These are phyloP conservation scores for Globisporangium recalcitrans DNA, from an alignment of 352 stramenopile species.

Conservation along the genomic window DNA sequence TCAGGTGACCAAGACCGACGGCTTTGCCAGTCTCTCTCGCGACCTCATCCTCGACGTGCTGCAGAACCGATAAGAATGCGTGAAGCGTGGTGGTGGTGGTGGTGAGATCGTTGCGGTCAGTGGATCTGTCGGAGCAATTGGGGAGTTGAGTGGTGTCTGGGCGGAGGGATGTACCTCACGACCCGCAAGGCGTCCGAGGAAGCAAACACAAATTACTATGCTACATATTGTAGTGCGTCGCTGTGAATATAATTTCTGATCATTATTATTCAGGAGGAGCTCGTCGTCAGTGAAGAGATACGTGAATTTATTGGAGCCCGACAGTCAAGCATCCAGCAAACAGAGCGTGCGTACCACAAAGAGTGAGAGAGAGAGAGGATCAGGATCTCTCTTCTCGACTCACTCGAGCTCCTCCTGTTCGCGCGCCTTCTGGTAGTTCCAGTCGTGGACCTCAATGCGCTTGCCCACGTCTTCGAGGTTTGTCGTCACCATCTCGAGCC, in stretches of 20 bases:
- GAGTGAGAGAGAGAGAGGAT: too few species aligned
- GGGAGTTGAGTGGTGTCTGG: background rate
- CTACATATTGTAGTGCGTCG: too few species aligned
- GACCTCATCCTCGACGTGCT: constrained; percentile 88
- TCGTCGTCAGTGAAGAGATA: background rate
- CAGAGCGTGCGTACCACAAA: too few species aligned
- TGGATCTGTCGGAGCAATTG: too few species aligned
- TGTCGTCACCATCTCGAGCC: constrained; percentile 52
- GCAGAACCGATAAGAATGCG: constrained; percentile 64
- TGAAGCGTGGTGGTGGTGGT: too few species aligned
- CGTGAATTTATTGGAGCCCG: background rate
- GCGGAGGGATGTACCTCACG: too few species aligned
- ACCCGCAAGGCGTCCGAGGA: too few species aligned
- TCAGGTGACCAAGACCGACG: constrained; percentile 89
- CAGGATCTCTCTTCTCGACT: background rate
- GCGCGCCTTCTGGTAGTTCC: constrained; percentile 65
- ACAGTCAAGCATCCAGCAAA: too few species aligned
- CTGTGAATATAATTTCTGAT: constrained; percentile 9
- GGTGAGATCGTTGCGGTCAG: too few species aligned
- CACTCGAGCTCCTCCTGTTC: constrained; percentile 25
- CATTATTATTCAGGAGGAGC: constrained; percentile 1
- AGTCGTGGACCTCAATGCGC: constrained; percentile 74
- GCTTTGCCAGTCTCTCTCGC: constrained; percentile 75
- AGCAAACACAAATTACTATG: background rate
- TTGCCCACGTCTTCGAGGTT: constrained; percentile 69